Evolutionary conservation across 192 early-diverging fungal genomes (phyloP).

Genomic region (Chytriomyces confervae): DNA sequence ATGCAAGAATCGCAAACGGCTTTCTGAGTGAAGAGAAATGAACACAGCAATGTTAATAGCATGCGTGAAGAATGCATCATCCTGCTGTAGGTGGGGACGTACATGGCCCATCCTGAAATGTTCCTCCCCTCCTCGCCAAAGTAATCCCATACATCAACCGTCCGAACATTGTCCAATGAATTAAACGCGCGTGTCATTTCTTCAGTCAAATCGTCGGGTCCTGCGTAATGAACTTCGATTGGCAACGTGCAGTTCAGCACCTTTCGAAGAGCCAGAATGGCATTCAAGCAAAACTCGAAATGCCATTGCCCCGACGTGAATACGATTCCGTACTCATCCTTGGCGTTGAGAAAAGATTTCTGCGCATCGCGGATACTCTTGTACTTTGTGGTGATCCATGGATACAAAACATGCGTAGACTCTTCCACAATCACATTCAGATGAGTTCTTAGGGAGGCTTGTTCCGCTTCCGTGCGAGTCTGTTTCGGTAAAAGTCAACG

Average conservation of each 20-base stretch:
- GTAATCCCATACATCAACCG: constrained; percentile 40
- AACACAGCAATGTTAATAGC: too few species aligned
- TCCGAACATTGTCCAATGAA: constrained; percentile 28
- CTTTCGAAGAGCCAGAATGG: not conserved
- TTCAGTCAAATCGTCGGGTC: constrained; percentile 26
- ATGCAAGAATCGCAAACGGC: constrained; percentile 68
- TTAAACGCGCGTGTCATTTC: not conserved
- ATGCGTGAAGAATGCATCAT: too few species aligned
- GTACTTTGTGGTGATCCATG: constrained; percentile 11
- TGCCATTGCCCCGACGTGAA: constrained; percentile 1
- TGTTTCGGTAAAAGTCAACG: not conserved
- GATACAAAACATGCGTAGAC: not conserved
- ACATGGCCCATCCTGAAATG: constrained; percentile 12
- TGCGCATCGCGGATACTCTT: not conserved
- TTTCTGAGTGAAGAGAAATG: constrained; percentile 36
- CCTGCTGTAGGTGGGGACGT: too few species aligned
- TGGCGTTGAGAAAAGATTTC: not conserved
- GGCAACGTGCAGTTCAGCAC: constrained; percentile 51
- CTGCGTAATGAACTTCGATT: constrained; percentile 61
- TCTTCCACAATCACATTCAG: not conserved
- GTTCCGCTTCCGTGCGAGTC: not conserved
- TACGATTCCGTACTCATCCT: not conserved
- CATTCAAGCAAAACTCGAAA: constrained; percentile 9
- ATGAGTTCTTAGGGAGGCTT: not conserved
- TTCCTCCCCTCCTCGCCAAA: constrained; percentile 14